Percentiles rank a stretch among this genome's conserved stretches.
Conservation (phyloP, 2,329 filamentous ascomycete species). For the Lecanosticta acicola region DNA sequence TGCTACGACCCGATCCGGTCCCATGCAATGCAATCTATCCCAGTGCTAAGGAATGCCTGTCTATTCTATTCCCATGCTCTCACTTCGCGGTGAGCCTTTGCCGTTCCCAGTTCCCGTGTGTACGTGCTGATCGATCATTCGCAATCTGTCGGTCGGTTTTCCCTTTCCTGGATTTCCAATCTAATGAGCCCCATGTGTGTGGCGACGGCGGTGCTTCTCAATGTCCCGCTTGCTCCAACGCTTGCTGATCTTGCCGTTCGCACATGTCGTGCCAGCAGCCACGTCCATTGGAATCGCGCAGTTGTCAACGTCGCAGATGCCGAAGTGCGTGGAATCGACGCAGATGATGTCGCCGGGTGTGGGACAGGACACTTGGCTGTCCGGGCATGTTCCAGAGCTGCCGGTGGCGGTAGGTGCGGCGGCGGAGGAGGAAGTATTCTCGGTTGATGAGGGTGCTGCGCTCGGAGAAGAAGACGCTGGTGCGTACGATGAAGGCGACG, state of each 20-base stretch:
- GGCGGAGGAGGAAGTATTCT: constrained; percentile 3
- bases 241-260: constrained; percentile 31
- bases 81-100: too few species aligned
- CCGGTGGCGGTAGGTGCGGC: constrained; percentile 2
- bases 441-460: too few species aligned
- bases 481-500: constrained; percentile 4
- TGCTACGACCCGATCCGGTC: too few species aligned
- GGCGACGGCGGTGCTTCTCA: constrained; percentile 2
- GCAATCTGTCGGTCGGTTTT: too few species aligned
- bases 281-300: constrained; percentile 39
- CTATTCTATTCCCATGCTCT: too few species aligned
- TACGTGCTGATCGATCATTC: too few species aligned
- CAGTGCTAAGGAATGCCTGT: too few species aligned
- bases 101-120: too few species aligned
- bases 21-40: too few species aligned
- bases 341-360: constrained; percentile 40
- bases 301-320: constrained; percentile 40
- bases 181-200: constrained; percentile 6
- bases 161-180: too few species aligned
- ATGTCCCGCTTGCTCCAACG: constrained; percentile 1
- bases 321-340: constrained; percentile 39
- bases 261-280: constrained; percentile 39
- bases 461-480: constrained; percentile 1
- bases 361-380: constrained; percentile 33
- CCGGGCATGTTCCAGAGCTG: constrained; percentile 15